Base-by-base conservation (phyloP, 2,329 filamentous ascomycete species). In the Monascus ruber region DNA sequence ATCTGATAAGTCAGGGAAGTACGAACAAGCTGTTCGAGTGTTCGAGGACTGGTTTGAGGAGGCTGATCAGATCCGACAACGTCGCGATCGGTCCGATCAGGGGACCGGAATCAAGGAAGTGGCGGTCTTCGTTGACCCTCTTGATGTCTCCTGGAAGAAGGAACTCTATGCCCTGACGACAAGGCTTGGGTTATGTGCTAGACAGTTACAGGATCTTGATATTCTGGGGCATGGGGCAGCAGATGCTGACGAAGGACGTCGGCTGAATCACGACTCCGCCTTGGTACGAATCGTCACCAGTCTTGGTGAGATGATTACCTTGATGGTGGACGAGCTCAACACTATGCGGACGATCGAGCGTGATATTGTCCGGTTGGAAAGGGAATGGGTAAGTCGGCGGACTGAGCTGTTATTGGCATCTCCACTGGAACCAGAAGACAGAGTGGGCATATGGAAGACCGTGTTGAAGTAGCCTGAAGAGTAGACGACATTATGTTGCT, bases 41-140 rank as follows among this genome's bases (percentile, higher is more conserved):
- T 66, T 66, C 43, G 61, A 64, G 38, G 39, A 50, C 26, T 66
- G 63, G 63, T 51, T 63, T 26, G 37, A 51, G 5, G 47, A 48
- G 25, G 55, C 52, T 9, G 48, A 53, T 11, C 29, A 47, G 10
- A 55, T 65, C 26, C 48, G 42, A 31, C 42, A 43, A 35, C 40
- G 24, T 6, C 46, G 51, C 24, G 34, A 39, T 24, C 51, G 47
- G n/a, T 34, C 41, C 6, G 37, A 41, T 9, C 43, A 47, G 6
- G 37, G 4, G 24, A 31, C n/a, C 10, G 42, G 4, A 46, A 47
- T 25, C 42, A 42, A 4, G 40, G 38, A 11, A 40, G 7, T 24
- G 25, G 24, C 17, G 33, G 24, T 48, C 10, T 65, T 64, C 34
- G 55, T 66, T 38, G 52, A 63, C 24, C 54, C 61, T 3, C 46